Conservation (phyloP, 495 filamentous ascomycete species). For the Hypoxylon trugodes region DNA sequence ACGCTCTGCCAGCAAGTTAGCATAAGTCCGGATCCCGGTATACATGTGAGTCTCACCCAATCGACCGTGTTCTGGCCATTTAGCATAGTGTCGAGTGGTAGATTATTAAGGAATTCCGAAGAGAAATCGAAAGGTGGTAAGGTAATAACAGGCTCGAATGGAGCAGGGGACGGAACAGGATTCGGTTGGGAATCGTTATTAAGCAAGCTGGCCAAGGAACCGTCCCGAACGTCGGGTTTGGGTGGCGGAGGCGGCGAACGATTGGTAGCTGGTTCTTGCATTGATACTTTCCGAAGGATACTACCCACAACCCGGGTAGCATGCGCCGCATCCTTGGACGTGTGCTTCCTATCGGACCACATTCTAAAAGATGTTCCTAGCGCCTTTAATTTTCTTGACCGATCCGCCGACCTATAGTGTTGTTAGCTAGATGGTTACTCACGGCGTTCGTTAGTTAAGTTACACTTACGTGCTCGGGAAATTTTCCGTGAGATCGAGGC, state of each 20-base stretch:
- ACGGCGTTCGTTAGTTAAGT: background rate
- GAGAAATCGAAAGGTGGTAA: slow-evolving; percentile 34
- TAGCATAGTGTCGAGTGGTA: slow-evolving; percentile 43
- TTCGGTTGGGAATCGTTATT: slow-evolving; percentile 39
- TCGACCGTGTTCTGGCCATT: slow-evolving; percentile 44
- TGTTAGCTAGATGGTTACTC: slow-evolving; percentile 8
- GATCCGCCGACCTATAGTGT: slow-evolving; percentile 32
- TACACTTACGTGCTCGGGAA: slow-evolving; percentile 36
- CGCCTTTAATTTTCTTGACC: slow-evolving; percentile 45
- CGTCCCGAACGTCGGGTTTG: slow-evolving; percentile 36
- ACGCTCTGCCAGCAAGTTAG: slow-evolving; percentile 41
- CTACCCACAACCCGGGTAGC: slow-evolving; percentile 49
- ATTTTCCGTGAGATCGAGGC: slow-evolving; percentile 50
- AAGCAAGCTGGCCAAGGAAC: slow-evolving; percentile 38
- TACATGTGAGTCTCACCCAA: slow-evolving; percentile 51
- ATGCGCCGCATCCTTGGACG: slow-evolving; percentile 47
- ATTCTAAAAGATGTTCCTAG: slow-evolving; percentile 52
- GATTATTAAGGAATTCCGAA: slow-evolving; percentile 30
- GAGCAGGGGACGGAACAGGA: slow-evolving; percentile 13
- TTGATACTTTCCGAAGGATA: slow-evolving; percentile 49
- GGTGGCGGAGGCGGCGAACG: slow-evolving; percentile 36
- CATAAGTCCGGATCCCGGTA: background rate
- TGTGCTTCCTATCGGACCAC: slow-evolving; percentile 45
- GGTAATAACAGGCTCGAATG: slow-evolving; percentile 19
- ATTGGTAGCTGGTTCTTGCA: slow-evolving; percentile 27